A percentile compares a stretch with the other conserved stretches of the same genome.
Evolutionary conservation across 1,139 yeast species (phyloP).

Genomic region (Zygosaccharomyces sapae): DNA sequence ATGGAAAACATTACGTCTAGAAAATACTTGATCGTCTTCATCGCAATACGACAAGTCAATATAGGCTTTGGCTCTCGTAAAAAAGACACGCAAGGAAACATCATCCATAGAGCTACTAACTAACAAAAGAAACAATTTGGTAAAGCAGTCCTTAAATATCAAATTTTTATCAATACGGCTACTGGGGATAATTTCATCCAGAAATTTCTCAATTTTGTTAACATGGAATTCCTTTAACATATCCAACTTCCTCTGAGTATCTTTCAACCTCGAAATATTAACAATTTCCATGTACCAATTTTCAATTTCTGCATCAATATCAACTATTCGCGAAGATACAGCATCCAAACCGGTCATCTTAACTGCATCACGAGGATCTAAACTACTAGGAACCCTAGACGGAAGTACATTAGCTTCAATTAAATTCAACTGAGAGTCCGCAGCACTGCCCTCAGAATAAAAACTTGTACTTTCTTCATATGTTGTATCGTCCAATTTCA

Average conservation of each 20-base stretch:
- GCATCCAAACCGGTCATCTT: too few relatives aligned
- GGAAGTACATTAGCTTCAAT: background rate
- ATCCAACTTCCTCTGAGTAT: conserved; percentile 26
- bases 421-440: conserved; percentile 2
- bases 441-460: conserved; percentile 24
- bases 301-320: conserved; percentile 32
- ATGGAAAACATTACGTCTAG: conserved; percentile 39
- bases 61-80: conserved; percentile 20
- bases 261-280: conserved; percentile 32
- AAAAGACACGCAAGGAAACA: conserved; percentile 30
- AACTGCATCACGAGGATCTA: background rate
- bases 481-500: conserved; percentile 81
- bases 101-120: conserved; percentile 33
- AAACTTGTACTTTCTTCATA: conserved; percentile 55
- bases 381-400: background rate
- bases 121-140: conserved; percentile 30
- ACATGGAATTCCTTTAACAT: conserved; percentile 25
- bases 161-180: conserved; percentile 20
- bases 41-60: conserved; percentile 33
- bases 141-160: conserved; percentile 26
- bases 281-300: conserved; percentile 35
- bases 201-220: conserved; percentile 24
- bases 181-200: conserved; percentile 19
- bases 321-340: conserved; percentile 11
- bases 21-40: conserved; percentile 34